phyloP scores from a whole-genome alignment of 2,329 filamentous ascomycete genomes.

The Amphichorda felina region DNA sequence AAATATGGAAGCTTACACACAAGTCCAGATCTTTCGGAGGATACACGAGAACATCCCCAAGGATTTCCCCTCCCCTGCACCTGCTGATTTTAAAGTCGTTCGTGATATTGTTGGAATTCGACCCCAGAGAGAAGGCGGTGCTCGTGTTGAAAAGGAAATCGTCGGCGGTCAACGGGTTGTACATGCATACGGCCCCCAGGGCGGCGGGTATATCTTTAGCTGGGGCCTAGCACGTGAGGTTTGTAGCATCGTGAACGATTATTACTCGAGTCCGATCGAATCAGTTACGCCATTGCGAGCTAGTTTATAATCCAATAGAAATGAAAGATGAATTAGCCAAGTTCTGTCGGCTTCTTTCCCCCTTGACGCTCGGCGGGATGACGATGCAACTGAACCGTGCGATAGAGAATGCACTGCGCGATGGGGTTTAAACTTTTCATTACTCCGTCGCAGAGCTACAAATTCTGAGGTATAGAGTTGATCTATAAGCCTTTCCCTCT shows the following conservation, averaged over 20 bases:
- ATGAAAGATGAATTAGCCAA: too few relatives aligned
- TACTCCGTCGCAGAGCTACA: too few relatives aligned
- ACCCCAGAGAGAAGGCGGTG: background rate
- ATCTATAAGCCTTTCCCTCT: too few relatives aligned
- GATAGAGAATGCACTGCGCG: too few relatives aligned
- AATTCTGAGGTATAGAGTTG: too few relatives aligned
- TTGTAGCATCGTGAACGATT: background rate
- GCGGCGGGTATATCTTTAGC: constrained; percentile 1
- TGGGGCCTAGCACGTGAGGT: constrained; percentile 1
- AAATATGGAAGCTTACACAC: background rate
- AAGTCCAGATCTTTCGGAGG: constrained; percentile 4
- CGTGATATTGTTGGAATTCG: constrained; percentile 1
- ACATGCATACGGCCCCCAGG: background rate
- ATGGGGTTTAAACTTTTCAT: too few relatives aligned
- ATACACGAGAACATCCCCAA: constrained; percentile 5
- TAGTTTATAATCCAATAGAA: too few relatives aligned
- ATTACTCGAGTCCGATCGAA: background rate
- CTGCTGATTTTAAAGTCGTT: background rate
- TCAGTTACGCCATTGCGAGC: too few relatives aligned
- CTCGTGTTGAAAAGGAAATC: constrained; percentile 1
- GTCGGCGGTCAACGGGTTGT: constrained; percentile 1
- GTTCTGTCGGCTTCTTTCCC: too few relatives aligned
- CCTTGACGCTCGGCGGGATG: too few relatives aligned
- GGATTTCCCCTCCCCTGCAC: background rate
- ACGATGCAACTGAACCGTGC: too few relatives aligned